Conservation (phyloP, 139 green algal species). For the Axilococcus clingmanii region DNA sequence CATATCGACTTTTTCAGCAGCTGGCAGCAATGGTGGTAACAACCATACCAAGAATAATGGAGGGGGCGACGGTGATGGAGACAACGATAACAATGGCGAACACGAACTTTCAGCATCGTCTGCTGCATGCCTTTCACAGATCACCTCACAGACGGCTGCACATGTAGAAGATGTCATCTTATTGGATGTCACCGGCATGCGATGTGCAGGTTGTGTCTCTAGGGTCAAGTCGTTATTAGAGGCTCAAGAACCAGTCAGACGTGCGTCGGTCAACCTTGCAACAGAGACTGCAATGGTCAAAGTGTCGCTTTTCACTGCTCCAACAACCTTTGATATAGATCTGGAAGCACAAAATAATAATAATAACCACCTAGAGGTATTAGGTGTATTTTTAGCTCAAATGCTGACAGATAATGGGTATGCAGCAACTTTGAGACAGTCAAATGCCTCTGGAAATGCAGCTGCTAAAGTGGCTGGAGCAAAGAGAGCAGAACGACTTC, state of each 20-base stretch:
- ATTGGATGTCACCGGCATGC: slow-evolving; percentile 59
- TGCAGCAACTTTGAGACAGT: slow-evolving; percentile 9
- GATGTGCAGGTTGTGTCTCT: slow-evolving; percentile 75
- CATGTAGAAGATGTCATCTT: slow-evolving; percentile 1
- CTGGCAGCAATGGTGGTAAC: background rate
- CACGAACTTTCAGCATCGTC: background rate
- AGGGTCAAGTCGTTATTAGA: slow-evolving; percentile 68
- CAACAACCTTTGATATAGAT: background rate
- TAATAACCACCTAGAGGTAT: background rate
- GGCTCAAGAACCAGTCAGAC: slow-evolving; percentile 20
- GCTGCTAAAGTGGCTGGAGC: slow-evolving; percentile 17
- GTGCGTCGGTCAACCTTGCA: slow-evolving; percentile 76
- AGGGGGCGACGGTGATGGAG: background rate
- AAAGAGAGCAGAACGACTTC: slow-evolving; percentile 51
- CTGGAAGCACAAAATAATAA: background rate
- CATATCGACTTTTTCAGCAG: too few relatives aligned
- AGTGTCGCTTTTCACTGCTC: slow-evolving; percentile 28
- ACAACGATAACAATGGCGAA: background rate
- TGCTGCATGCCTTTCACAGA: too few relatives aligned
- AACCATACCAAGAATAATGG: background rate
- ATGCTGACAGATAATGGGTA: slow-evolving; percentile 26
- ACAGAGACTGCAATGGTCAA: slow-evolving; percentile 81
- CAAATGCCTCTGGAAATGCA: slow-evolving; percentile 7
- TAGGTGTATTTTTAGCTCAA: slow-evolving; percentile 9
- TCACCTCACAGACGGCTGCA: too few relatives aligned